Evolutionary conservation across 441 rosid genomes (phyloP).

Genomic region (Melastoma candidum): DNA sequence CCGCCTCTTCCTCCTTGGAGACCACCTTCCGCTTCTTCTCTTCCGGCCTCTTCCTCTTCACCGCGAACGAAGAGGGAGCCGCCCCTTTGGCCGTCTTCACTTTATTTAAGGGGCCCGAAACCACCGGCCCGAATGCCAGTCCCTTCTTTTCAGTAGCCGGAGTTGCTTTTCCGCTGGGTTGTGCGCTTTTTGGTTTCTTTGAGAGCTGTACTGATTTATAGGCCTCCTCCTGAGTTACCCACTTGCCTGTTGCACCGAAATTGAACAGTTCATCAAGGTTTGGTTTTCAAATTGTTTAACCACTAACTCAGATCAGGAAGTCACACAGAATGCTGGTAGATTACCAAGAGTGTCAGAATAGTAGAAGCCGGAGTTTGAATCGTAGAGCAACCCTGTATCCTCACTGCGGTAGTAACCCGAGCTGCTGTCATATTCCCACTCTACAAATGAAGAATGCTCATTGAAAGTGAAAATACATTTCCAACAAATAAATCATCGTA

Average conservation of each 20-base stretch:
- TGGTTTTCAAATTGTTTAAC: slow-evolving; percentile 4
- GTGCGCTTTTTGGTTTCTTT: slow-evolving; percentile 23
- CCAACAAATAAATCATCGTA: slow-evolving; percentile 14
- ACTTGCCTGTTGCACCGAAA: slow-evolving; percentile 60
- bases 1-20: slow-evolving; percentile 68
- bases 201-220: slow-evolving; percentile 36
- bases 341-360: slow-evolving; percentile 75
- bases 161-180: slow-evolving; percentile 15
- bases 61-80: slow-evolving; percentile 44
- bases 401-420: slow-evolving; percentile 65
- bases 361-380: slow-evolving; percentile 83
- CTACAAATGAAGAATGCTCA: slow-evolving; percentile 40
- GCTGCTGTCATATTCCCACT: slow-evolving; percentile 55
- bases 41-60: slow-evolving; percentile 62
- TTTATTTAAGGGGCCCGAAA: slow-evolving; percentile 53
- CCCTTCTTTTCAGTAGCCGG: slow-evolving; percentile 23
- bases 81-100: slow-evolving; percentile 61
- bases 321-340: slow-evolving; percentile 1
- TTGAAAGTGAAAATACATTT: slow-evolving; percentile 23
- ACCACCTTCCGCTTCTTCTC: slow-evolving; percentile 56
- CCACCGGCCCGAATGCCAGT: slow-evolving; percentile 46
- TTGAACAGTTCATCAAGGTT: slow-evolving; percentile 8
- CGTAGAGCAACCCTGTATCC: slow-evolving; percentile 50
- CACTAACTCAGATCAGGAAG: background rate
- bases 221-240: slow-evolving; percentile 85